Evolutionary conservation across 352 stramenopile genomes (phyloP).

Genomic region (Phytophthora quininea): DNA sequence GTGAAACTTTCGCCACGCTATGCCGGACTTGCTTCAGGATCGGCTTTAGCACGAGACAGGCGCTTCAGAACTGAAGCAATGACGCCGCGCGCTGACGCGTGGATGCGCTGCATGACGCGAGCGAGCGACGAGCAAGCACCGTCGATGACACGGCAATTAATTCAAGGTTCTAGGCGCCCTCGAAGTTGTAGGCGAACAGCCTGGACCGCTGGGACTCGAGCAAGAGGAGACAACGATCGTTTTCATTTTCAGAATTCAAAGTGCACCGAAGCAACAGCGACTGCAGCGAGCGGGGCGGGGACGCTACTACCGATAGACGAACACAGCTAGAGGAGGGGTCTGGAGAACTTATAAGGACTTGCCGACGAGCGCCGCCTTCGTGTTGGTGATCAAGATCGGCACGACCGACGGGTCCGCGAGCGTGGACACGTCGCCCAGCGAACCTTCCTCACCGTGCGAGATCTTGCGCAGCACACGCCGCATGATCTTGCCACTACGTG

Average conservation of each 20-base stretch:
- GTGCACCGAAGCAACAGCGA: slow-evolving; percentile 53
- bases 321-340: slow-evolving; percentile 57
- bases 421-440: slow-evolving; percentile 96
- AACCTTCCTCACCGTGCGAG: slow-evolving; percentile 93
- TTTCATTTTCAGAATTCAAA: slow-evolving; percentile 27
- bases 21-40: background rate
- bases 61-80: background rate
- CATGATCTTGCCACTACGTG: slow-evolving; percentile 98
- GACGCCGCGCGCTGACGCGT: background rate
- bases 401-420: slow-evolving; percentile 97
- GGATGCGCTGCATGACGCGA: background rate
- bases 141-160: background rate
- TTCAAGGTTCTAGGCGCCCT: slow-evolving; percentile 4
- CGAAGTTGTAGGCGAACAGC: slow-evolving; percentile 17
- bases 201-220: slow-evolving; percentile 1
- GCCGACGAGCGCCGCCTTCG: slow-evolving; percentile 71
- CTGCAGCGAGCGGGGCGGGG: slow-evolving; percentile 54
- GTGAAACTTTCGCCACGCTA: background rate
- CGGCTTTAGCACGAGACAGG: background rate
- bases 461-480: slow-evolving; percentile 98
- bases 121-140: background rate
- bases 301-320: slow-evolving; percentile 31
- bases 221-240: slow-evolving; percentile 18
- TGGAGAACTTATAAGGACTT: slow-evolving; percentile 66
- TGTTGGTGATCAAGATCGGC: slow-evolving; percentile 91